Base-by-base conservation (phyloP, 2,329 filamentous ascomycete genomes). In the Alternaria consortialis region DNA sequence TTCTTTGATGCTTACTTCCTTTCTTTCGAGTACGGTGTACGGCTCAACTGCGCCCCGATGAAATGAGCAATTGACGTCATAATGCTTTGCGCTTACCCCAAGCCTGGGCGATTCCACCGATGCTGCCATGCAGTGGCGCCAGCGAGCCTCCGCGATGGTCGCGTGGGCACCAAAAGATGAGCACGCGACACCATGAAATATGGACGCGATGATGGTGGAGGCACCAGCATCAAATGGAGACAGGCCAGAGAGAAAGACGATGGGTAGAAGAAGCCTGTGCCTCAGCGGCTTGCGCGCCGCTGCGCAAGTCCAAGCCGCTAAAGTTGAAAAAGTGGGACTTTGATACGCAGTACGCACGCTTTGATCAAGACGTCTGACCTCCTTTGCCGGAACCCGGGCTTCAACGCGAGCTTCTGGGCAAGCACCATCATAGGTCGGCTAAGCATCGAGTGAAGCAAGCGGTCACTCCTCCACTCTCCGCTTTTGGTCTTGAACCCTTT, bases 271-370 rank as follows among this genome's bases (percentile, higher is more conserved):
- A 57, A 36, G 55, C 32, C 37, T 43, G 55, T 42, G 40, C 31
- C 29, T 40, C 25, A 23, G 43, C 43, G 43, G 43, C 25, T 25
- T 50, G 43, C 53, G 36, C 32, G 57, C 37, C 29, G 37, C 31
- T 56, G 57, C 57, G 46, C 13, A 48, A 12, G 50, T 40, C 50
- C 50, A 52, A 39, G 50, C 32, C 32, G 39, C 46, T 51, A 44
- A 29, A 27, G 39, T 7, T 20, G 48, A 42, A 50, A 60, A 52
- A 50, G 54, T 52, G 58, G 48, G 47, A 52, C 47, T 57, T 43
- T 42, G 53, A 48, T 57, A 46, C 47, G 53, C 53, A 34, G 52
- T 52, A 60, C 58, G 53, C 48, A 52, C 44, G 58, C 58, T 40
- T 37, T 40, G 44, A 55, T 32, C 53, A 57, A 34, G 40, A 56